Evolutionary conservation across 2,329 filamentous ascomycete genomes (phyloP).

Genomic region (Colletotrichum sansevieriae): DNA sequence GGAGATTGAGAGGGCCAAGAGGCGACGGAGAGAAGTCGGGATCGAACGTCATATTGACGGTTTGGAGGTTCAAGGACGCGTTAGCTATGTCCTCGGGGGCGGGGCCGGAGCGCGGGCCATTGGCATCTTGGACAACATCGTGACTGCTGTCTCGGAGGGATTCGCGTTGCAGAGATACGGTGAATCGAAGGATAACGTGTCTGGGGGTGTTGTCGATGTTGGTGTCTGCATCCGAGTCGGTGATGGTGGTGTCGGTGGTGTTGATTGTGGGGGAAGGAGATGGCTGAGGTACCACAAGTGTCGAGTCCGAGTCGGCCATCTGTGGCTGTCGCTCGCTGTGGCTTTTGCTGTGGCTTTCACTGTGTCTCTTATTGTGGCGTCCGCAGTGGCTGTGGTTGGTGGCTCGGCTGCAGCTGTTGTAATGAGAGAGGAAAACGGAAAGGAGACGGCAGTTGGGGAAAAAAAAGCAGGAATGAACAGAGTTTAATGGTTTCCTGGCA

Average conservation of each 20-base stretch:
- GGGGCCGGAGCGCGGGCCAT: background rate
- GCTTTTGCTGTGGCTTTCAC: background rate
- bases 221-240: background rate
- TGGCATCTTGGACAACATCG: background rate
- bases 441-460: background rate
- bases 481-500: background rate
- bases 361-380: background rate
- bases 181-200: background rate
- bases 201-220: background rate
- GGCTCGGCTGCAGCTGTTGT: background rate
- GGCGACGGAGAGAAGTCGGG: slow-evolving; percentile 5
- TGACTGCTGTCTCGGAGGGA: background rate
- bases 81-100: background rate
- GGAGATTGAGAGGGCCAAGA: background rate
- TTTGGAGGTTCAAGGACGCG: slow-evolving; percentile 6
- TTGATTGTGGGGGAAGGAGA: no score
- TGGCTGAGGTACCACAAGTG: no score
- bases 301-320: no score
- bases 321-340: background rate
- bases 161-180: background rate
- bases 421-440: background rate
- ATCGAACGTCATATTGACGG: background rate
- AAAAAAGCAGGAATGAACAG: background rate
- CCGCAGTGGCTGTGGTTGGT: background rate
- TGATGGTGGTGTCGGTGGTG: background rate